Evolutionary conservation across 169 alveolate genomes (phyloP).

Genomic region (Cyclospora cayetanensis): DNA sequence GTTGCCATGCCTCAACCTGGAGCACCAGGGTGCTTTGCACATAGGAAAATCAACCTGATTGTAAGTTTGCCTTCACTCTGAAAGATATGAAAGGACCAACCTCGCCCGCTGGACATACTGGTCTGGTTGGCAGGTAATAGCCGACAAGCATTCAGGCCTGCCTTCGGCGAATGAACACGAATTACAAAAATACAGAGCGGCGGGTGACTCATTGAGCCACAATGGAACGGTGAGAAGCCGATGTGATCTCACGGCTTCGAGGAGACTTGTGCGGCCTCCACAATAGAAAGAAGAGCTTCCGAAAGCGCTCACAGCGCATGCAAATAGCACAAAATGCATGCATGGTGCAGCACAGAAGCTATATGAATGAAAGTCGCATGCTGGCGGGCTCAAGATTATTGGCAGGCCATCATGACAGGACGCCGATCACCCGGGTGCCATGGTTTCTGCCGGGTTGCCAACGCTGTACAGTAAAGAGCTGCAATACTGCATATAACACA

Average conservation of each 20-base stretch:
- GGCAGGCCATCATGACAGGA: neutral
- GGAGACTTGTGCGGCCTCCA: slow-evolving; percentile 43
- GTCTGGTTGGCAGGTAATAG: neutral
- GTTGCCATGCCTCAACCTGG: too few species aligned
- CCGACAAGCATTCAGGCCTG: neutral
- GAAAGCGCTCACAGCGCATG: neutral
- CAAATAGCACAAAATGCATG: neutral
- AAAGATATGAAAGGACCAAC: slow-evolving; percentile 13
- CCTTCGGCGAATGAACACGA: neutral
- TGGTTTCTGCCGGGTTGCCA: slow-evolving; percentile 16
- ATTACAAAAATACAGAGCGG: neutral
- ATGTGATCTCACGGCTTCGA: neutral
- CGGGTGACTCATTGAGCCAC: neutral
- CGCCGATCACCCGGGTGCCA: neutral
- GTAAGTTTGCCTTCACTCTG: neutral
- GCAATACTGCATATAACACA: slow-evolving; percentile 24
- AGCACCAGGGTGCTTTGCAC: neutral
- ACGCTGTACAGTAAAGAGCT: slow-evolving; percentile 1
- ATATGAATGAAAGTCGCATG: neutral
- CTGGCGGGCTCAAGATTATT: slow-evolving; percentile 10
- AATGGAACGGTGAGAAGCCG: slow-evolving; percentile 31
- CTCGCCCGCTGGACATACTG: slow-evolving; percentile 17
- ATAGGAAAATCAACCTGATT: slow-evolving; percentile 35
- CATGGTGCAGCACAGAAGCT: neutral
- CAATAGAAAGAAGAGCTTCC: neutral